Percentiles rank a stretch among this genome's conserved stretches.
Evolutionary conservation across 441 rosid species (phyloP).

Genomic region (Daphne laureola): DNA sequence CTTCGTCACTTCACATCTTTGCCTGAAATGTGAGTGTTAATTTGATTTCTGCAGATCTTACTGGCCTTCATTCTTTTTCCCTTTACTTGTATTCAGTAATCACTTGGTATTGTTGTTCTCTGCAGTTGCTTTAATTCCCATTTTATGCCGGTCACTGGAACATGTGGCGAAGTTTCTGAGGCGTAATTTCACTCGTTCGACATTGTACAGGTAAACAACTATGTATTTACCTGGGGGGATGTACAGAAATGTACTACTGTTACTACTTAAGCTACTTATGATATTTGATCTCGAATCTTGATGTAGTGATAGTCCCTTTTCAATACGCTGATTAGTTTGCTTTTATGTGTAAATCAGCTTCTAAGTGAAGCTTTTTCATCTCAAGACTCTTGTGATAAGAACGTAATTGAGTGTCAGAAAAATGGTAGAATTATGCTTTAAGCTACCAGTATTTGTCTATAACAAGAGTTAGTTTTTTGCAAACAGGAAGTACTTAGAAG

Average conservation of each 20-base stretch:
- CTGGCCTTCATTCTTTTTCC: neutral
- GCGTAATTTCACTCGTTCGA: conserved; percentile 69
- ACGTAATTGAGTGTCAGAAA: conserved; percentile 5
- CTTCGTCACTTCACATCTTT: conserved; percentile 80
- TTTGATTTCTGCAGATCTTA: neutral
- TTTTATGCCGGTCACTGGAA: conserved; percentile 73
- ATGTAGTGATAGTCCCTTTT: neutral
- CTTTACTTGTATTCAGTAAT: conserved; percentile 1
- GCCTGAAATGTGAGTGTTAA: conserved; percentile 70
- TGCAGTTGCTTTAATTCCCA: conserved; percentile 89
- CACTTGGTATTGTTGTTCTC: conserved; percentile 11
- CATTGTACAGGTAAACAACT: conserved; percentile 67
- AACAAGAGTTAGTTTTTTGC: conserved; percentile 12
- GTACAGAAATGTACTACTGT: neutral
- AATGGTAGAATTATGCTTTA: conserved; percentile 3
- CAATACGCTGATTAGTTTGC: no score
- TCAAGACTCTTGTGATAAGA: neutral
- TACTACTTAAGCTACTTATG: neutral
- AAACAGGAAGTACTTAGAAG: conserved; percentile 85
- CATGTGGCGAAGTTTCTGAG: conserved; percentile 82
- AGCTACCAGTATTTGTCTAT: conserved; percentile 1
- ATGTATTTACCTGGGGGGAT: neutral
- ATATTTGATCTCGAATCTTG: neutral
- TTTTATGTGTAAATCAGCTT: no score
- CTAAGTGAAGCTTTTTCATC: no score